Base-by-base conservation (phyloP, 495 filamentous ascomycete genomes). In the Neurospora intermedia region DNA sequence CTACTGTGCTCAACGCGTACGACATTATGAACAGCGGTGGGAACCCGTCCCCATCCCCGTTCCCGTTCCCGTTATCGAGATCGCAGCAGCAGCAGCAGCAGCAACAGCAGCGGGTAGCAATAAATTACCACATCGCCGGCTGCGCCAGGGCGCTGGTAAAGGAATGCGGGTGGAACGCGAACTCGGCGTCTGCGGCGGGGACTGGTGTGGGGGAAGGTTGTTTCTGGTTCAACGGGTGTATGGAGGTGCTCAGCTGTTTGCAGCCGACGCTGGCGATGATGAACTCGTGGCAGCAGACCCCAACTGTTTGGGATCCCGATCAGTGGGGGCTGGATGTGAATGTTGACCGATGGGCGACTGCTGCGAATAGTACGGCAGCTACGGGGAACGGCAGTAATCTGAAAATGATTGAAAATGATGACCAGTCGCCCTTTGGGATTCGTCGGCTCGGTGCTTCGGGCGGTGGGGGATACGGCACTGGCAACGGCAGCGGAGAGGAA, bases 191-290 rank as follows among this genome's bases (percentile, higher is more conserved):
- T 4, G 46, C 20, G 46, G 4, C 23, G 46, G 54, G 54, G 13
- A 35, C 54, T 62, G 93, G 94, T 5, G 87, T 98, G 59, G 94
- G 93, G 10, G 89, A 91, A 1, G 93, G 95, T 13, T 98, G 94
- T 80, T 98, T 98, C 82, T 98, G 95, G 94, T 82, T 97, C 20
- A 98, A 96, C 77, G 89, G 96, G 16, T 89, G 91, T 18, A 92
- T 97, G 89, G 96, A 99, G 78, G 83, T 98, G 15, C 85, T 98
- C 31, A 92, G 88, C 75, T 97, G 94, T 81, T 82, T 98, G 27
- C 54, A 38, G 35, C 27, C 10, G 20, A 15, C 23, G 54, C 15
- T 62, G 54, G 13, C 8, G 6, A 16, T 18, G 54, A 62, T 62
- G 27, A 89, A 92, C 27, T 18, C 54, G 54, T 62, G 54, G 54